Evolutionary conservation across 192 early-diverging fungal genomes (phyloP).

Genomic region (Coemansia biformis): DNA sequence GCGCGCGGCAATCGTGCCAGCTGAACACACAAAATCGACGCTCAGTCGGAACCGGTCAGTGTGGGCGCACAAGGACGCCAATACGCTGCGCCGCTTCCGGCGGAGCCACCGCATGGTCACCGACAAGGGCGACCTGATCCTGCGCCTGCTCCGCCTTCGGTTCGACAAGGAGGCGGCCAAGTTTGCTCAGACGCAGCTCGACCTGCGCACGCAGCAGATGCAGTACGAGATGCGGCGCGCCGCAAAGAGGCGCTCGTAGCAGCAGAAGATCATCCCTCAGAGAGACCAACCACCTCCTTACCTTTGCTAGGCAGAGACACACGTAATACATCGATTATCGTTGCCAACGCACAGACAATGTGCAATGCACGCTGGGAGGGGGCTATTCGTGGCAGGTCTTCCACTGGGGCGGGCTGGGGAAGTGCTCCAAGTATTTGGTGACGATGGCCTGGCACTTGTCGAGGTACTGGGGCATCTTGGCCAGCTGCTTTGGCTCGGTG

Average conservation of each 20-base stretch:
- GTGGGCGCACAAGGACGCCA: conserved; percentile 51
- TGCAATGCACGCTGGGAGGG: background rate
- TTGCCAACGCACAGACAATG: too few species aligned
- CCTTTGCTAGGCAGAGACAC: too few species aligned
- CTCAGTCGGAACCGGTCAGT: conserved; percentile 47
- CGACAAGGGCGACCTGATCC: conserved; percentile 44
- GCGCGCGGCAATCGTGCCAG: conserved; percentile 28
- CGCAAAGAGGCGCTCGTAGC: conserved; percentile 2
- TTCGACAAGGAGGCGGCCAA: conserved; percentile 42
- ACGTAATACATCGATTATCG: too few species aligned
- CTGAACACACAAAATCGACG: conserved; percentile 6
- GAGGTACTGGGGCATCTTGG: conserved; percentile 54
- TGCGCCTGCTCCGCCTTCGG: conserved; percentile 42
- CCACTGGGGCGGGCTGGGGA: conserved; percentile 14
- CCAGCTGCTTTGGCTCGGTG: conserved; percentile 64
- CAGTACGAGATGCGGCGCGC: conserved; percentile 47
- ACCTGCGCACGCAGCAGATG: conserved; percentile 42
- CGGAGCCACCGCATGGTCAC: conserved; percentile 41
- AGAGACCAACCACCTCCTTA: too few species aligned
- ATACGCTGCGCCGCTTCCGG: conserved; percentile 22
- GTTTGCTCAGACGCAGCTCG: conserved; percentile 45
- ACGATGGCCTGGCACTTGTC: conserved; percentile 56
- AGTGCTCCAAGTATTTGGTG: conserved; percentile 29
- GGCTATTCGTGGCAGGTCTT: conserved; percentile 20
- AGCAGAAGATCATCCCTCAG: too few species aligned